phyloP scores from a whole-genome alignment of 129 eudicot genomes.

The Arctium minus region DNA sequence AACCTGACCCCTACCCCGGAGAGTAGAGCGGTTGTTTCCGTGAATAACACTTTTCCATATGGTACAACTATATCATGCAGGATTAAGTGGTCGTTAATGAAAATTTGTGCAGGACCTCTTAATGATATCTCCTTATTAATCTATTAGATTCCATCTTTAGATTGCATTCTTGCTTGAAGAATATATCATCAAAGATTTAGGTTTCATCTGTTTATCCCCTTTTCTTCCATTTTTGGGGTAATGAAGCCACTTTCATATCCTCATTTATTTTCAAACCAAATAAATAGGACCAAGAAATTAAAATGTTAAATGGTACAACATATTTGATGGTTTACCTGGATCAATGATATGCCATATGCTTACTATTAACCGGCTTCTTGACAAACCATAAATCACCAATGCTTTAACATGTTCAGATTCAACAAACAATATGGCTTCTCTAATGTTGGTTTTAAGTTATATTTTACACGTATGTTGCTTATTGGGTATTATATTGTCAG shows the following conservation, averaged over 20 bases:
- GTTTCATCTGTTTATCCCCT: background rate
- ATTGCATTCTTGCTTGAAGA: background rate
- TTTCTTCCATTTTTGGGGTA: background rate
- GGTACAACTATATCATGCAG: too few relatives aligned
- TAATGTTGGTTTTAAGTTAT: background rate
- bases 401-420: background rate
- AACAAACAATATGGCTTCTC: background rate
- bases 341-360: background rate
- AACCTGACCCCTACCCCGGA: too few relatives aligned
- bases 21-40: too few relatives aligned
- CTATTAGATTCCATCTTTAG: background rate
- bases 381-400: background rate
- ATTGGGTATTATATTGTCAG: slow-evolving; percentile 35
- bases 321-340: too few relatives aligned
- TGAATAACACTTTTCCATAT: too few relatives aligned
- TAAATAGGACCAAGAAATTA: background rate
- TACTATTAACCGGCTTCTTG: background rate
- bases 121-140: background rate
- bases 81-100: too few relatives aligned
- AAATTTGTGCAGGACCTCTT: too few relatives aligned
- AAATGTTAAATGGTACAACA: background rate
- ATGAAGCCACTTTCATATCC: background rate
- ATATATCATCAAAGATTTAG: background rate
- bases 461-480: background rate
- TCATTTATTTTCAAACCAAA: background rate